A percentile compares a stretch with the other conserved stretches of the same genome.
These are phyloP conservation scores for Amyloporia xantha DNA, from an alignment of 768 basidiomycete species.

Conservation along the genomic window DNA sequence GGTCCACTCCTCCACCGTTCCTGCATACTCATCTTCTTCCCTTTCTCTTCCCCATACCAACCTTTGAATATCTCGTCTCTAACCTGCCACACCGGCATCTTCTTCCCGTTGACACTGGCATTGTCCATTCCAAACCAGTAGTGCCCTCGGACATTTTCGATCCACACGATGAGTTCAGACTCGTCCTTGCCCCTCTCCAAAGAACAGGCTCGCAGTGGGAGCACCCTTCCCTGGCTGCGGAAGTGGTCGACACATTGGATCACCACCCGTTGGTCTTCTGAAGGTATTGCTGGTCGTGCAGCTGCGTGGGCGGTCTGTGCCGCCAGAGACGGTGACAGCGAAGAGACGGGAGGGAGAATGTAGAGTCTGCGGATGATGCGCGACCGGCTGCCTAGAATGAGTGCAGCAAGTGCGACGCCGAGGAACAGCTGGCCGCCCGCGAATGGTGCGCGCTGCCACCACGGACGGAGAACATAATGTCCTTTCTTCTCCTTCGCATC, in stretches of 20 bases:
- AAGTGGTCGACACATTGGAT: conserved; percentile 16
- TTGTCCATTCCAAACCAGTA: conserved; percentile 12
- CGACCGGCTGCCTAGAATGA: conserved; percentile 17
- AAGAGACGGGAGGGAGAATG: conserved; percentile 12
- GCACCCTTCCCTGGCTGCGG: conserved; percentile 13
- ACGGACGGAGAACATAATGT: conserved; percentile 18
- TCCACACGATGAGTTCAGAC: conserved; percentile 12
- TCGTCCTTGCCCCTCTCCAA: conserved; percentile 13
- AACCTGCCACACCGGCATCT: conserved; percentile 10
- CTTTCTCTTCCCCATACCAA: conserved; percentile 20
- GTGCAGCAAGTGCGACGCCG: conserved; percentile 13
- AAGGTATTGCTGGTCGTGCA: neutral
- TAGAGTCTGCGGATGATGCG: conserved; percentile 18
- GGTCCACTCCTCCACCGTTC: conserved; percentile 5
- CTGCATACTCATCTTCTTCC: conserved; percentile 10
- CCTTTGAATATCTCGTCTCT: conserved; percentile 14
- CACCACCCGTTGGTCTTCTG: conserved; percentile 12
- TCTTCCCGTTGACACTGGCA: conserved; percentile 15
- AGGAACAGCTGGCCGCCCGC: conserved; percentile 11
- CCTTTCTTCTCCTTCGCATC: conserved; percentile 2
- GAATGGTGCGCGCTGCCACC: conserved; percentile 18
- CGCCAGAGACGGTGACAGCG: neutral
- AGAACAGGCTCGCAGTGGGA: conserved; percentile 9
- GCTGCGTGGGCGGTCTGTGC: neutral
- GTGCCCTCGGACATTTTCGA: conserved; percentile 11